Conservation (phyloP, 2,329 filamentous ascomycete genomes). For the Penicillium paneum region DNA sequence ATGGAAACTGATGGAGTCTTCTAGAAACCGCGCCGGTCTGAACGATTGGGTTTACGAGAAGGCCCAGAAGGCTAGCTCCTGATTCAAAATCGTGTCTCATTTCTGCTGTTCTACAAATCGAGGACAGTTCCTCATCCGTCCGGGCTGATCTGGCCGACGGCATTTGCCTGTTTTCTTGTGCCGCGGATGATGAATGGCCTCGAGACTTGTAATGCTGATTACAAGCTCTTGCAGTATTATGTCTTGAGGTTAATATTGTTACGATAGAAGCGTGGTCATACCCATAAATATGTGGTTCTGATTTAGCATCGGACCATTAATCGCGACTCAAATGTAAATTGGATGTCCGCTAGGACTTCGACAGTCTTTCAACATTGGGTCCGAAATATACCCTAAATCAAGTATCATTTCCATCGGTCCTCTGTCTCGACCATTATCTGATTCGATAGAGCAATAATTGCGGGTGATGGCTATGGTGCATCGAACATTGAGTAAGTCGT, state of each 20-base stretch:
- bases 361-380: not conserved
- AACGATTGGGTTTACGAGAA: slow-evolving; percentile 98
- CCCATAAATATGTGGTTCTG: slow-evolving; percentile 5
- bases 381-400: slow-evolving; percentile 20
- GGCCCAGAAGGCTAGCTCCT: slow-evolving; percentile 47
- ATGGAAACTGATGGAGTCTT: slow-evolving; percentile 10
- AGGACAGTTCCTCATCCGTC: slow-evolving; percentile 14
- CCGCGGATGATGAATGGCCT: slow-evolving; percentile 2
- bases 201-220: not conserved
- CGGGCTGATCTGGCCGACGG: slow-evolving; percentile 18
- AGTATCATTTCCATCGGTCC: slow-evolving; percentile 2
- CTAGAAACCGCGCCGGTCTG: slow-evolving; percentile 74
- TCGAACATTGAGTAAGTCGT: not conserved
- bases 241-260: not conserved
- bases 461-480: not conserved
- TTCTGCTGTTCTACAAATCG: slow-evolving; percentile 11
- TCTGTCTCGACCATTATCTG: not conserved
- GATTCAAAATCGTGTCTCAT: slow-evolving; percentile 5
- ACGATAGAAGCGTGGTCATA: slow-evolving; percentile 1
- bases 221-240: not conserved
- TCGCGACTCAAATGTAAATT: slow-evolving; percentile 2
- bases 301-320: slow-evolving; percentile 5
- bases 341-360: not conserved
- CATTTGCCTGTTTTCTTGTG: slow-evolving; percentile 11
- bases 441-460: not conserved